Percentiles rank a stretch among this genome's conserved stretches.
Evolutionary conservation across 345 rosid species (phyloP).

Genomic region (Pugionium dolabratum): DNA sequence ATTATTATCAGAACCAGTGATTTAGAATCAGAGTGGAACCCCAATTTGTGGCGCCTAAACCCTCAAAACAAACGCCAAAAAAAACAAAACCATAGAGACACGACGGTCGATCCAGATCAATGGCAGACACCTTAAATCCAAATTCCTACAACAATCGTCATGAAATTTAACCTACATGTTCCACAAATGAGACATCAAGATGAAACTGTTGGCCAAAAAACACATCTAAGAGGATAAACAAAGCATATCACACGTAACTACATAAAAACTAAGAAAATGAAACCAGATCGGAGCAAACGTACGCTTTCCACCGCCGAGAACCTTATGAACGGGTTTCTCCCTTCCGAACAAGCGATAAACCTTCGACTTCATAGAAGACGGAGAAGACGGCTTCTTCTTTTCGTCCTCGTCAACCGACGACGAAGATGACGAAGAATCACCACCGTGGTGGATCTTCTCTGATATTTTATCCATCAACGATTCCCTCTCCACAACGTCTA

Average conservation of each 20-base stretch:
- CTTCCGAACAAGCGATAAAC: too few species aligned
- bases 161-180: slow-evolving; percentile 8
- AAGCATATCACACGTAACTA: too few species aligned
- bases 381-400: slow-evolving; percentile 34
- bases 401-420: slow-evolving; percentile 37
- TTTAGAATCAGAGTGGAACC: neutral
- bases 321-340: too few species aligned
- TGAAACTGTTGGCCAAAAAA: neutral
- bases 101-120: slow-evolving; percentile 7
- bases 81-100: neutral
- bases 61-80: neutral
- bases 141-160: slow-evolving; percentile 13
- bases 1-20: neutral
- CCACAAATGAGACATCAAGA: slow-evolving; percentile 5
- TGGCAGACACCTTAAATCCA: neutral
- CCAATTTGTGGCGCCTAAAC: neutral
- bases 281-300: slow-evolving; percentile 32
- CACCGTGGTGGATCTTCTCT: slow-evolving; percentile 44
- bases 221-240: too few species aligned
- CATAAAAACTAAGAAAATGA: neutral
- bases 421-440: slow-evolving; percentile 27
- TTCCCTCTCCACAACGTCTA: slow-evolving; percentile 38
- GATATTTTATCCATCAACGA: slow-evolving; percentile 44
- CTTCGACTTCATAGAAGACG: slow-evolving; percentile 36
- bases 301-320: too few species aligned